These are phyloP conservation scores for Neurospora hispaniola DNA, from an alignment of 495 filamentous ascomycete species.

Conservation along the genomic window DNA sequence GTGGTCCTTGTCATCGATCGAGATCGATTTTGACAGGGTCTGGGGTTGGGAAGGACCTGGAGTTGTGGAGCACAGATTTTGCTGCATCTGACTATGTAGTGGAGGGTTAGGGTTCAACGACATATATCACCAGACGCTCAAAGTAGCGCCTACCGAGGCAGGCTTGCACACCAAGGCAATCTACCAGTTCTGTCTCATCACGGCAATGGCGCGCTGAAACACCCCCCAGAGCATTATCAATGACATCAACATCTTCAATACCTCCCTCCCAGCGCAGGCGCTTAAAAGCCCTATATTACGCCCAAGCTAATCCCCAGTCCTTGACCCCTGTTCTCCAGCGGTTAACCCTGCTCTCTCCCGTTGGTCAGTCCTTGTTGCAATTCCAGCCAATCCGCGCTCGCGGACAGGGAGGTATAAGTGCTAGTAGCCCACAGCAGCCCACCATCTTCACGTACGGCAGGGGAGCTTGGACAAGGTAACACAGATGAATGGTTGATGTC, in stretches of 20 bases:
- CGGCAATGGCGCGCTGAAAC: neutral
- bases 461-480: neutral
- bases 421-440: neutral
- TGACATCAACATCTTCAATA: neutral
- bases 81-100: neutral
- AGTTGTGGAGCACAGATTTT: neutral
- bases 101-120: neutral
- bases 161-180: neutral
- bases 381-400: neutral
- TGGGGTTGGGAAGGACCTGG: neutral
- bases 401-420: neutral
- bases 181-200: neutral
- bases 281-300: neutral
- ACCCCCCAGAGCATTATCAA: neutral
- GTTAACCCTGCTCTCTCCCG: neutral
- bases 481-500: neutral
- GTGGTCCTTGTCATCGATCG: neutral
- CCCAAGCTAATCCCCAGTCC: neutral
- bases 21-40: neutral
- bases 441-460: neutral
- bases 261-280: neutral
- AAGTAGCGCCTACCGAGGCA: neutral
- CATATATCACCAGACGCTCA: neutral
- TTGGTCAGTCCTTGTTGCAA: neutral
- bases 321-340: neutral